A percentile compares a stretch with the other conserved stretches of the same genome.
Conservation (phyloP, 805 yeast species). For the Candida insectorum region DNA sequence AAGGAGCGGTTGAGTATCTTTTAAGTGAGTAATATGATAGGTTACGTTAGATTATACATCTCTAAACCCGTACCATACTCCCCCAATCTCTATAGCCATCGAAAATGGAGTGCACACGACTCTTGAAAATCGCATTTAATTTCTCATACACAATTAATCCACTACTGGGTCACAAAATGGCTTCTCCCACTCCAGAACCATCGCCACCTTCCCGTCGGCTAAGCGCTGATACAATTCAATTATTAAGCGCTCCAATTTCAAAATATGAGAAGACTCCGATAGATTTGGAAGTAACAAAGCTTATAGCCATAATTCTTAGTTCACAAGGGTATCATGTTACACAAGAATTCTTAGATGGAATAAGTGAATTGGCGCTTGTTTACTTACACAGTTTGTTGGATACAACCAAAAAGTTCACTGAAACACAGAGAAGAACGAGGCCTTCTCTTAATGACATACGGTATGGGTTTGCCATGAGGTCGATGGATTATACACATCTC, state of each 20-base stretch:
- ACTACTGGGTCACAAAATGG: too few relatives aligned
- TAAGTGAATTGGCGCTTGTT: slow-evolving; percentile 25
- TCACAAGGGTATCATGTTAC: slow-evolving; percentile 19
- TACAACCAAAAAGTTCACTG: slow-evolving; percentile 48
- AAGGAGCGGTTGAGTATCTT: slow-evolving; percentile 85
- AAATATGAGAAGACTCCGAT: slow-evolving; percentile 15
- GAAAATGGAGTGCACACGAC: too few relatives aligned
- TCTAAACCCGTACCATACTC: too few relatives aligned
- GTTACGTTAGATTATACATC: too few relatives aligned
- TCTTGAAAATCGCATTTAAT: too few relatives aligned
- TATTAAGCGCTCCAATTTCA: slow-evolving; percentile 5
- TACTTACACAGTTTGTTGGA: slow-evolving; percentile 35
- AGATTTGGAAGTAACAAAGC: slow-evolving; percentile 26
- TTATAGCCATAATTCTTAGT: slow-evolving; percentile 22
- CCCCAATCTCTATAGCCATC: too few relatives aligned
- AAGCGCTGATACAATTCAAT: slow-evolving; percentile 3
- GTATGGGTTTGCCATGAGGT: slow-evolving; percentile 41
- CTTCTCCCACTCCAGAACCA: too few relatives aligned
- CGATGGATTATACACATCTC: slow-evolving; percentile 38
- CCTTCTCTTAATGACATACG: slow-evolving; percentile 53
- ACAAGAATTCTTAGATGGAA: slow-evolving; percentile 23
- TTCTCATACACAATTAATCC: too few relatives aligned
- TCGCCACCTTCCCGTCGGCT: too few relatives aligned
- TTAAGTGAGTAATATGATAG: slow-evolving; percentile 11
- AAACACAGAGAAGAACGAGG: slow-evolving; percentile 56